phyloP scores from a whole-genome alignment of 805 yeast genomes.

The Danielozyma ontarioensis region DNA sequence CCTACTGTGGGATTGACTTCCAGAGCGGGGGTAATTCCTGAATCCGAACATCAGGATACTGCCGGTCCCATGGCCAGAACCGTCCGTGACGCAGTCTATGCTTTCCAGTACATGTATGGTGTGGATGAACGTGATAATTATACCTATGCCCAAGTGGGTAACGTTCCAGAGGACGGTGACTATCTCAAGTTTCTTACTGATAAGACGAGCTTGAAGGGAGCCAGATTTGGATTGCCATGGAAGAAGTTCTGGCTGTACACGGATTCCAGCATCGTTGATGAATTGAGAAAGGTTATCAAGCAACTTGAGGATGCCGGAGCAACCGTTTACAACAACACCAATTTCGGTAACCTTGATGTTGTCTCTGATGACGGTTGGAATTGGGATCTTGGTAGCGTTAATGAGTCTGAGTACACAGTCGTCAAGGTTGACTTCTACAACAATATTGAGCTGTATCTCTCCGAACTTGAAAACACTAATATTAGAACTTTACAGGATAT shows the following conservation, averaged over 20 bases:
- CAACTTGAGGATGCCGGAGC: constrained; percentile 20
- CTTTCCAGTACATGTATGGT: constrained; percentile 22
- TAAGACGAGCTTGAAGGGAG: constrained; percentile 20
- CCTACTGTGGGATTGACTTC: constrained; percentile 24
- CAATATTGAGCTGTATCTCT: constrained; percentile 14
- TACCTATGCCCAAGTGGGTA: constrained; percentile 19
- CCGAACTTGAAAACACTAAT: constrained; percentile 17
- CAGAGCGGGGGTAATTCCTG: constrained; percentile 21
- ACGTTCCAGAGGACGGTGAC: constrained; percentile 21
- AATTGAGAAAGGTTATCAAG: constrained; percentile 11
- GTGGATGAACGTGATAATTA: constrained; percentile 10
- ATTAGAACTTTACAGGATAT: constrained; percentile 18
- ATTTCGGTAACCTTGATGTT: constrained; percentile 17
- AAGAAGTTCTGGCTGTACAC: constrained; percentile 14
- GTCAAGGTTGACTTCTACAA: constrained; percentile 24
- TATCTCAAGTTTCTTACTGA: constrained; percentile 16
- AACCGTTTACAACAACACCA: constrained; percentile 18
- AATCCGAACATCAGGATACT: constrained; percentile 21
- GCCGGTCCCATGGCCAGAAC: constrained; percentile 22
- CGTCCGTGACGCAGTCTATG: constrained; percentile 20
- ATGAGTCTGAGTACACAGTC: constrained; percentile 23
- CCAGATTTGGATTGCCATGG: constrained; percentile 25
- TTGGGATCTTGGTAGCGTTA: constrained; percentile 20
- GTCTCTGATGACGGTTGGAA: constrained; percentile 23
- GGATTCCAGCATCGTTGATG: constrained; percentile 9